These are phyloP conservation scores for Stagonosporopsis cucurbitacearum DNA, from an alignment of 2,329 filamentous ascomycete species.

Conservation along the genomic window DNA sequence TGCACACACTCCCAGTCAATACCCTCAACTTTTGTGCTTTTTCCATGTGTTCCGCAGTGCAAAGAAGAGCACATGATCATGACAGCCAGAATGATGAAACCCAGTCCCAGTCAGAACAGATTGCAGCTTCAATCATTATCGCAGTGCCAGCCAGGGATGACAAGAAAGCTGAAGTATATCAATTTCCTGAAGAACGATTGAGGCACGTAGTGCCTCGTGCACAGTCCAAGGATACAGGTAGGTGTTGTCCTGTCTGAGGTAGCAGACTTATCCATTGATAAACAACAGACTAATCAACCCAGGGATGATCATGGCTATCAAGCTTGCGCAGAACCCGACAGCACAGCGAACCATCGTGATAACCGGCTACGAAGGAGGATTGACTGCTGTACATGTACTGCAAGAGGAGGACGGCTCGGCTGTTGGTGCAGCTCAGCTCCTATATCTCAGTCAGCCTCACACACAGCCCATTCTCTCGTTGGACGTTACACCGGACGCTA, in stretches of 20 bases:
- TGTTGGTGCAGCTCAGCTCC: slow-evolving; percentile 50
- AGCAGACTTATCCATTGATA: too few species aligned
- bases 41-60: slow-evolving; percentile 58
- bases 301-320: slow-evolving; percentile 90
- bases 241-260: slow-evolving; percentile 1
- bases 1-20: slow-evolving; percentile 84
- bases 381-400: slow-evolving; percentile 69
- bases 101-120: not conserved
- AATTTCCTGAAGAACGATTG: slow-evolving; percentile 77
- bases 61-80: not conserved
- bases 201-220: slow-evolving; percentile 62
- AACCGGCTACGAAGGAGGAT: slow-evolving; percentile 86
- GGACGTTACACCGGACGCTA: slow-evolving; percentile 45
- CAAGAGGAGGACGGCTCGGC: slow-evolving; percentile 37
- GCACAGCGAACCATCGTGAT: slow-evolving; percentile 64
- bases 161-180: slow-evolving; percentile 77
- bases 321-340: slow-evolving; percentile 33
- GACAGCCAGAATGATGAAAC: slow-evolving; percentile 11
- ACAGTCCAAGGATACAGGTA: slow-evolving; percentile 53
- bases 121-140: slow-evolving; percentile 61
- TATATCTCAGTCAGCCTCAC: slow-evolving; percentile 73
- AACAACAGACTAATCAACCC: slow-evolving; percentile 55
- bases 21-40: slow-evolving; percentile 96
- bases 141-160: slow-evolving; percentile 71
- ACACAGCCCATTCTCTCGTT: slow-evolving; percentile 80